Conservation (phyloP, 345 rosid genomes). For the Rhizophora apiculata region DNA sequence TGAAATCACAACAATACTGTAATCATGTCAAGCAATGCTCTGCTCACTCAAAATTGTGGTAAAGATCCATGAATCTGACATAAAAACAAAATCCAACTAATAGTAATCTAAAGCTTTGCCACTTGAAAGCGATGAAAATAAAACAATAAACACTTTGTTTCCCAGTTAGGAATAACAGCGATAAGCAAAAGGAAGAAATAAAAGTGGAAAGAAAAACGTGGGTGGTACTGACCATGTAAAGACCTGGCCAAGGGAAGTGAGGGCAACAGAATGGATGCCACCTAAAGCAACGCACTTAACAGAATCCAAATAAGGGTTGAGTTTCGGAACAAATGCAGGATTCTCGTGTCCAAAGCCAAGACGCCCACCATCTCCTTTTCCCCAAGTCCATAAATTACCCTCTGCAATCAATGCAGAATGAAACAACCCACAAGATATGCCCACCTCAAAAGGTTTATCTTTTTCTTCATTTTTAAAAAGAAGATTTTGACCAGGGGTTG, state of each 20-base stretch:
- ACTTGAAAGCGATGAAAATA: background rate
- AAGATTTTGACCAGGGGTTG: conserved; percentile 49
- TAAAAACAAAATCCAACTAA: no score
- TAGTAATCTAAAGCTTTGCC: background rate
- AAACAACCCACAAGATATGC: conserved; percentile 79
- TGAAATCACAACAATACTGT: background rate
- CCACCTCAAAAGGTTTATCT: conserved; percentile 29
- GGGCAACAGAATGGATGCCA: conserved; percentile 82
- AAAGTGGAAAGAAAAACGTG: background rate
- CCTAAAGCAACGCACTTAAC: conserved; percentile 64
- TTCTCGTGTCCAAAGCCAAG: conserved; percentile 84
- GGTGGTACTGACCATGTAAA: conserved; percentile 66
- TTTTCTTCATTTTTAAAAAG: background rate
- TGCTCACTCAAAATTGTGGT: background rate
- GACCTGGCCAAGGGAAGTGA: conserved; percentile 59
- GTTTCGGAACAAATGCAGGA: conserved; percentile 61
- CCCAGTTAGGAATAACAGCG: background rate
- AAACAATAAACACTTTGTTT: background rate
- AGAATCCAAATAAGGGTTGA: conserved; percentile 57
- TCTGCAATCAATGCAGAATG: conserved; percentile 65
- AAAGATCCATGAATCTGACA: no score
- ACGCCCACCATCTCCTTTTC: conserved; percentile 94
- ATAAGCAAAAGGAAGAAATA: background rate
- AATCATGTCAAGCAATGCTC: background rate
- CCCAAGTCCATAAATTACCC: conserved; percentile 82